These are phyloP conservation scores for Macrolepiota dolichaula DNA, from an alignment of 768 basidiomycete genomes.

Conservation along the genomic window DNA sequence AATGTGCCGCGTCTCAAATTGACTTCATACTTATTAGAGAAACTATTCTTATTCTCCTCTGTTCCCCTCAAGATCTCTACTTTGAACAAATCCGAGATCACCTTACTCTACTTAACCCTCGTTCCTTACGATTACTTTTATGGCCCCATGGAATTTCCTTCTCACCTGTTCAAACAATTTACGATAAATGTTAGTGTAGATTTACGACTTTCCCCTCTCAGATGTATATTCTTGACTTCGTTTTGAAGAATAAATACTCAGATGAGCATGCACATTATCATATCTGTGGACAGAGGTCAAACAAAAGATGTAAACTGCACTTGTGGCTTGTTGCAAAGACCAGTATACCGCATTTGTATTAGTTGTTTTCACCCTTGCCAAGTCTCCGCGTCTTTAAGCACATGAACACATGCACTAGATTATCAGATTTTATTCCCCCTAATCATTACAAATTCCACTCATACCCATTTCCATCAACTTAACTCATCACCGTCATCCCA, in stretches of 20 bases:
- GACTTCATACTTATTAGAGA: background rate
- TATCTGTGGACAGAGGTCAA: background rate
- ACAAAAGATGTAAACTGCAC: background rate
- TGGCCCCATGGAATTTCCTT: background rate
- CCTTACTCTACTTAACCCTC: background rate
- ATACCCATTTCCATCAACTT: no score
- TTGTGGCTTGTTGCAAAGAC: background rate
- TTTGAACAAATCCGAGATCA: no score
- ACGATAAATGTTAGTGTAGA: conserved; percentile 10
- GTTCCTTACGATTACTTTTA: background rate
- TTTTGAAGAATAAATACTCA: background rate
- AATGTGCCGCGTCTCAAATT: background rate
- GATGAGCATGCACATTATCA: no score
- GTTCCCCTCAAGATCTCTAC: background rate
- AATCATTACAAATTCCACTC: no score
- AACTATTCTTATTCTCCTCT: background rate
- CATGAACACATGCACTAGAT: no score
- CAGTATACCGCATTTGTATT: no score
- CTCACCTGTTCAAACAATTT: no score
- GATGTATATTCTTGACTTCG: background rate
- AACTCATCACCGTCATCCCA: no score
- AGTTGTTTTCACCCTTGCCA: no score
- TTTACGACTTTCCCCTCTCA: background rate
- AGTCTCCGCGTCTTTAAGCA: background rate
- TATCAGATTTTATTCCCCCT: no score